phyloP scores from a whole-genome alignment of 768 basidiomycete species.

The Russula emetica region DNA sequence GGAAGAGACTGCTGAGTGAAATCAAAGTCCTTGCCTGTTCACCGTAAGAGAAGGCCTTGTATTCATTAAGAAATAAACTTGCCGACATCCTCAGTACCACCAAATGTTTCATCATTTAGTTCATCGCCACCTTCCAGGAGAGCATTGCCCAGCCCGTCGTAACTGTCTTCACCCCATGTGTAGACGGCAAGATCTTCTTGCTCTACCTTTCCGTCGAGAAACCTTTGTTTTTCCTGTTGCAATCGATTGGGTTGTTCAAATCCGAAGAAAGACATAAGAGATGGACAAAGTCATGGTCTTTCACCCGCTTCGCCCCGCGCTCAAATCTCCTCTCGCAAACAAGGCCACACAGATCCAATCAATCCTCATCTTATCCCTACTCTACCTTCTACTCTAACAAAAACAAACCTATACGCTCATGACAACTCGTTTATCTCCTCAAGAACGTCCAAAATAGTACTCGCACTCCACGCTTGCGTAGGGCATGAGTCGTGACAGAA shows the following conservation, averaged over 20 bases:
- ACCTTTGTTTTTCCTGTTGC: constrained; percentile 59
- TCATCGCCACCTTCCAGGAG: constrained; percentile 90
- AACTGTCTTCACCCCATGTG: constrained; percentile 87
- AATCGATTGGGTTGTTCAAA: constrained; percentile 52
- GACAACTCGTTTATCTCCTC: constrained; percentile 58
- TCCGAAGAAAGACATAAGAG: constrained; percentile 76
- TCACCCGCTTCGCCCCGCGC: not conserved
- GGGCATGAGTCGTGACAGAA: constrained; percentile 85
- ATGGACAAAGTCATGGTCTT: constrained; percentile 6
- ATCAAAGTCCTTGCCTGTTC: constrained; percentile 85
- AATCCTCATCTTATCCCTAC: not conserved
- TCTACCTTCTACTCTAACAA: not conserved
- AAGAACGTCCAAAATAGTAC: constrained; percentile 86
- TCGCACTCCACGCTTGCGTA: constrained; percentile 96
- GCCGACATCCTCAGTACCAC: constrained; percentile 67
- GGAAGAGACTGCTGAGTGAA: constrained; percentile 52
- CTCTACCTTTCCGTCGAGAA: constrained; percentile 43
- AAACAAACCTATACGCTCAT: not conserved
- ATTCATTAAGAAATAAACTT: constrained; percentile 34
- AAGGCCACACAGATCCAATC: constrained; percentile 24
- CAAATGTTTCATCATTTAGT: constrained; percentile 96
- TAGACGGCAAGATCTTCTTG: constrained; percentile 87
- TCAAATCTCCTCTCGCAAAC: constrained; percentile 16
- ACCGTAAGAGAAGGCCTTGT: not conserved
- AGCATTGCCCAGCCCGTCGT: constrained; percentile 84